A percentile compares a stretch with the other conserved stretches of the same genome.
Evolutionary conservation across 257 asterid species (phyloP).

Genomic region (Ocimum tenuiflorum): DNA sequence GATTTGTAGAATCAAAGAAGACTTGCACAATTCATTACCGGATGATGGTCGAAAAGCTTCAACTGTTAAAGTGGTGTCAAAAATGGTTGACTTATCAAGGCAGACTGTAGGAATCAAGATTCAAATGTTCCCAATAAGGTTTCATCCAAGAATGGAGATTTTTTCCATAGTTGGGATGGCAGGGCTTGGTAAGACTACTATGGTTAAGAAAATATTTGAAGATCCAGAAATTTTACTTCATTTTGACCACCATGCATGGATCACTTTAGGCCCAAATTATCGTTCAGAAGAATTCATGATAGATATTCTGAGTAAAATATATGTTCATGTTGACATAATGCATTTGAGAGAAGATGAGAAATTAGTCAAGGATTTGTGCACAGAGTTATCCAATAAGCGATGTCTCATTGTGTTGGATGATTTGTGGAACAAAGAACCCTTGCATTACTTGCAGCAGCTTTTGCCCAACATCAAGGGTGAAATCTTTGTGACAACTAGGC

Average conservation of each 20-base stretch:
- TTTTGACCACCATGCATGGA: background rate
- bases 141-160: background rate
- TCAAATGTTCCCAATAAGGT: background rate
- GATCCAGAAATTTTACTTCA: background rate
- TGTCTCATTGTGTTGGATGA: background rate
- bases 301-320: background rate
- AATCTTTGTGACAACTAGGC: slow-evolving; percentile 1
- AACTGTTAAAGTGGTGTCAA: background rate
- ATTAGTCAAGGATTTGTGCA: background rate
- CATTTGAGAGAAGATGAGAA: background rate
- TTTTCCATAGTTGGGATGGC: background rate
- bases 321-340: background rate
- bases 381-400: background rate
- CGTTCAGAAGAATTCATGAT: background rate
- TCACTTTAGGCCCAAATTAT: background rate
- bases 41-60: background rate
- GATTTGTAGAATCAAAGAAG: background rate
- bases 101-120: background rate
- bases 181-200: background rate
- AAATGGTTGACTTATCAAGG: background rate
- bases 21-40: background rate
- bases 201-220: background rate
- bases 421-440: background rate
- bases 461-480: background rate
- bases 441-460: background rate